These are phyloP conservation scores for Hemileccinum impolitum DNA, from an alignment of 768 basidiomycete genomes.

Conservation along the genomic window DNA sequence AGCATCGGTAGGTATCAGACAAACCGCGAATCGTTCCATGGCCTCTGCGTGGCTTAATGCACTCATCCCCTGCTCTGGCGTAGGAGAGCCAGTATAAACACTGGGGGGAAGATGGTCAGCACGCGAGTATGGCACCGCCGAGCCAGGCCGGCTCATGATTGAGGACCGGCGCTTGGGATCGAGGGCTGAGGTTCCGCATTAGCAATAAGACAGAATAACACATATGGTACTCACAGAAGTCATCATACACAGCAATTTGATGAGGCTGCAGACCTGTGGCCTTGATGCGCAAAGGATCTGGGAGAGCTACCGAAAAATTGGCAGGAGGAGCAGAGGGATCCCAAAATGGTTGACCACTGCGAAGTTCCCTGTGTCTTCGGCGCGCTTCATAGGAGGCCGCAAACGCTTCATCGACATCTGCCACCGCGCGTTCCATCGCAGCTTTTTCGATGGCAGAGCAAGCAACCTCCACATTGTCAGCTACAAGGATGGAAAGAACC, in stretches of 20 bases:
- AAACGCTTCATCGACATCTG: slow-evolving; percentile 91
- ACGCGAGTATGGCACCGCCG: slow-evolving; percentile 64
- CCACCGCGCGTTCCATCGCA: slow-evolving; percentile 92
- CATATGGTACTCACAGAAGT: slow-evolving; percentile 62
- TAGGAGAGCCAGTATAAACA: slow-evolving; percentile 60
- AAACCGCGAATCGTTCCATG: slow-evolving; percentile 82
- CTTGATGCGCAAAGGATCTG: slow-evolving; percentile 86
- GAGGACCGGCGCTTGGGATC: slow-evolving; percentile 55
- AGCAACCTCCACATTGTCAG: slow-evolving; percentile 91
- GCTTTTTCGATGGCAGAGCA: slow-evolving; percentile 95
- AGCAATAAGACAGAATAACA: slow-evolving; percentile 9
- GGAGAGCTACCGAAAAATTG: slow-evolving; percentile 68
- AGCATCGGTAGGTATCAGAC: slow-evolving; percentile 20
- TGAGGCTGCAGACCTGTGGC: slow-evolving; percentile 74
- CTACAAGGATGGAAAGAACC: slow-evolving; percentile 73
- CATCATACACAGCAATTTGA: slow-evolving; percentile 91
- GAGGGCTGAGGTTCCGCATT: slow-evolving; percentile 34
- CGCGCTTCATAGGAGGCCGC: slow-evolving; percentile 76
- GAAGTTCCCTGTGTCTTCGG: slow-evolving; percentile 82
- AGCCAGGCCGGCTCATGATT: slow-evolving; percentile 60
- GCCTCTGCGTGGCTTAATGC: slow-evolving; percentile 72
- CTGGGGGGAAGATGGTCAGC: slow-evolving; percentile 40
- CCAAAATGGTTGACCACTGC: slow-evolving; percentile 80
- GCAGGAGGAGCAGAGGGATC: slow-evolving; percentile 73
- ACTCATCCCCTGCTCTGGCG: slow-evolving; percentile 48